A percentile compares a stretch with the other conserved stretches of the same genome.
Conservation (phyloP, 768 basidiomycete species). For the Daedaleopsis sinensis region DNA sequence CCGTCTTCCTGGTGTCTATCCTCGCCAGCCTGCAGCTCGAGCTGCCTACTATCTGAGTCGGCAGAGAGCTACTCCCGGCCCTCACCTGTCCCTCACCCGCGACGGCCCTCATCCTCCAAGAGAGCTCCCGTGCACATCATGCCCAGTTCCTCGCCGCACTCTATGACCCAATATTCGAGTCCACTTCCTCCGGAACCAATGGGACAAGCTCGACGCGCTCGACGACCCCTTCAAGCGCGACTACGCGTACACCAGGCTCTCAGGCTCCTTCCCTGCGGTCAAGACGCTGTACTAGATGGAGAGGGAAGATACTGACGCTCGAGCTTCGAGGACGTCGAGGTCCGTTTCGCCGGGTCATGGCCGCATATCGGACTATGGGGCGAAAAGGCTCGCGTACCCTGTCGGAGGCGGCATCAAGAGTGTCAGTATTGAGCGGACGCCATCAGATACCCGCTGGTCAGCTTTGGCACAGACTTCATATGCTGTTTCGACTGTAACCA, state of each 20-base stretch:
- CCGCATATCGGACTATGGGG: too few species aligned
- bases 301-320: constrained; percentile 6
- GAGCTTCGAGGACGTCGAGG: constrained; percentile 14
- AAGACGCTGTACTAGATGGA: constrained; percentile 1
- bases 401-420: too few species aligned
- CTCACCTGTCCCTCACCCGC: background rate
- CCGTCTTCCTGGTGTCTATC: background rate
- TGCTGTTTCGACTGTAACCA: too few species aligned
- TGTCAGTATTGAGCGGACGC: too few species aligned
- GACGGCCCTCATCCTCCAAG: constrained; percentile 2
- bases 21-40: constrained; percentile 8
- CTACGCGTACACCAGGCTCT: constrained; percentile 2
- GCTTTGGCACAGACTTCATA: too few species aligned
- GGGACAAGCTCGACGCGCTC: background rate
- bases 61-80: background rate
- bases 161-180: background rate
- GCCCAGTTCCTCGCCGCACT: constrained; percentile 9
- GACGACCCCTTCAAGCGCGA: background rate
- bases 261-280: background rate
- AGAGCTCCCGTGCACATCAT: constrained; percentile 5
- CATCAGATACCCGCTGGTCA: too few species aligned
- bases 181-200: constrained; percentile 8
- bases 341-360: constrained; percentile 4
- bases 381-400: too few species aligned
- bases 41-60: constrained; percentile 1